Percentiles rank a stretch among this genome's conserved stretches.
Conservation (phyloP, 306 rosid species). For the Prinsepia uniflora region DNA sequence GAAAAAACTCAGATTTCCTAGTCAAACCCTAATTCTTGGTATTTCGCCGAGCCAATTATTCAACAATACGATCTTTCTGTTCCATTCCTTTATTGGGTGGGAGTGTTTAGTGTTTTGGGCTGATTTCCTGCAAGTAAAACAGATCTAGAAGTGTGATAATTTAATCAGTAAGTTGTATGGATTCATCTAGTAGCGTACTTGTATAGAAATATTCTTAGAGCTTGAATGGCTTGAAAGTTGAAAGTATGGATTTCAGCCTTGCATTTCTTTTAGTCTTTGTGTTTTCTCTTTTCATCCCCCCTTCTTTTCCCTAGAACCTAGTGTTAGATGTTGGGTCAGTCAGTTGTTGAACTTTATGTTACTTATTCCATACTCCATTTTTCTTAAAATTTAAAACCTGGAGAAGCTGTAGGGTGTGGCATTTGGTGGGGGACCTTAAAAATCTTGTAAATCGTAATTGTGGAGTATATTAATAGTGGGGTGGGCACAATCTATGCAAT, state of each 20-base stretch:
- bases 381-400: not conserved
- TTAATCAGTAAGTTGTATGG: not conserved
- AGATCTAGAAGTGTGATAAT: not conserved
- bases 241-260: too few relatives aligned
- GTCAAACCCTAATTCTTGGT: too few relatives aligned
- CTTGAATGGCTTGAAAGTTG: not conserved
- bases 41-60: too few relatives aligned
- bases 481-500: not conserved
- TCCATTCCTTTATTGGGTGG: too few relatives aligned
- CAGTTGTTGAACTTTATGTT: not conserved
- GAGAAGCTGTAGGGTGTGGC: not conserved
- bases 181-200: not conserved
- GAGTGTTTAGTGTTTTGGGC: not conserved
- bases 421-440: not conserved
- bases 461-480: not conserved
- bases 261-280: not conserved
- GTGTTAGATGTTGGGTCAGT: not conserved
- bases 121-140: not conserved
- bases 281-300: not conserved
- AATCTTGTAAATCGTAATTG: too few relatives aligned
- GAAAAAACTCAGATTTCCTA: too few relatives aligned
- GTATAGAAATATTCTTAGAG: not conserved
- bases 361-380: not conserved
- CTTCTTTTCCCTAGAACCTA: not conserved
- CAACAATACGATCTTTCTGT: too few relatives aligned